Percentiles rank a stretch among this genome's conserved stretches.
phyloP scores from a whole-genome alignment of 2,329 filamentous ascomycete genomes.

The Sarocladium kiliense region DNA sequence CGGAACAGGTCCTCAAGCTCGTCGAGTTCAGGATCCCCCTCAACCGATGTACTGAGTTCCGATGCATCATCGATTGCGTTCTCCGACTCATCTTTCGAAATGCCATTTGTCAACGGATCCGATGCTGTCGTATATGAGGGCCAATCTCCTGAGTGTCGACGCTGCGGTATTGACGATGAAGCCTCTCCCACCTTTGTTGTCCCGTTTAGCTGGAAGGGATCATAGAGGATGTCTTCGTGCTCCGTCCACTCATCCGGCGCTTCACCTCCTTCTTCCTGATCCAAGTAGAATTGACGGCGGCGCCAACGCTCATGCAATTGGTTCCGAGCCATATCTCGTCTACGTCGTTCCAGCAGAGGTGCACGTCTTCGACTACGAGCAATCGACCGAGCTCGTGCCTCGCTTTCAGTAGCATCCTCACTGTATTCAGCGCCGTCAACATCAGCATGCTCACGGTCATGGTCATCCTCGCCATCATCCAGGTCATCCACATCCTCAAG shows the following conservation, averaged over 20 bases:
- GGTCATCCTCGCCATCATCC: constrained; percentile 20
- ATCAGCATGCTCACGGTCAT: constrained; percentile 20
- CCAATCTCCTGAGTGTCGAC: not conserved
- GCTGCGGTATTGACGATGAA: not conserved
- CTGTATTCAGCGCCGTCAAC: constrained; percentile 18
- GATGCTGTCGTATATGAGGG: not conserved
- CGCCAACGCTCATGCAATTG: constrained; percentile 69
- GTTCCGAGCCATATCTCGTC: constrained; percentile 40
- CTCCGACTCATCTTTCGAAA: not conserved
- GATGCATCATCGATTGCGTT: not conserved
- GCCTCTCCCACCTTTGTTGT: constrained; percentile 6
- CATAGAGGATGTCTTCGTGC: constrained; percentile 50
- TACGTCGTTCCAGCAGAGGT: constrained; percentile 33
- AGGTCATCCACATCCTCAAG: constrained; percentile 21
- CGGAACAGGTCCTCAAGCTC: constrained; percentile 3
- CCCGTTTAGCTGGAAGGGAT: constrained; percentile 21
- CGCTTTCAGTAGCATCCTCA: constrained; percentile 31
- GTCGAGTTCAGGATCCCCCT: not conserved
- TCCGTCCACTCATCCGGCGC: constrained; percentile 59
- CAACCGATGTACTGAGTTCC: not conserved
- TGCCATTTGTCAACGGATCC: not conserved
- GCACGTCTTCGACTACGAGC: constrained; percentile 29
- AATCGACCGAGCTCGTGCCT: constrained; percentile 32
- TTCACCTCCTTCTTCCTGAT: constrained; percentile 74
- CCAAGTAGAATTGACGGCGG: constrained; percentile 73